phyloP scores from a whole-genome alignment of 225 moss, liverwort and hornwort species.

The Polytrichum formosum region DNA sequence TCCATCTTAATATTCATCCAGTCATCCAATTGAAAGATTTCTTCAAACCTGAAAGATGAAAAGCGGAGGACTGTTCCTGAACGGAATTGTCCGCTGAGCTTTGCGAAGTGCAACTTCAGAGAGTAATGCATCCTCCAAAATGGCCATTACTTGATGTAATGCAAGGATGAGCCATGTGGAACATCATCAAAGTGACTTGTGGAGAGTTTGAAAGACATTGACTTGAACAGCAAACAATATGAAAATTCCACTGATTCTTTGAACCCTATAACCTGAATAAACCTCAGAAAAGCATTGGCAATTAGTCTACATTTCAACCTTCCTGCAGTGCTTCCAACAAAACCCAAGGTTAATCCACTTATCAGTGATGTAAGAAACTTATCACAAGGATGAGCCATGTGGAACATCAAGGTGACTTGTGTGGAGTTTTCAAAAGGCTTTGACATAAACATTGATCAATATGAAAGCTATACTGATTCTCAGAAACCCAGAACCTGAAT shows the following conservation, averaged over 20 bases:
- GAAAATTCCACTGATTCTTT: not conserved
- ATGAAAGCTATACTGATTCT: constrained; percentile 3
- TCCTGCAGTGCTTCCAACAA: constrained; percentile 1
- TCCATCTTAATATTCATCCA: too few relatives aligned
- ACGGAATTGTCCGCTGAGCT: too few relatives aligned
- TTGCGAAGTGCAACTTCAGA: too few relatives aligned
- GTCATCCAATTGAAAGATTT: too few relatives aligned
- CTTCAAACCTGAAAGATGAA: too few relatives aligned
- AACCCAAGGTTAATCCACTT: constrained; percentile 1
- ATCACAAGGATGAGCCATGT: too few relatives aligned
- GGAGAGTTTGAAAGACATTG: not conserved
- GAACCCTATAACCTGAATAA: not conserved
- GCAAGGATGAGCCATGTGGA: too few relatives aligned
- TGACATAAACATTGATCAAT: not conserved
- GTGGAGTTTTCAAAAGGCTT: not conserved
- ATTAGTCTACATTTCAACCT: not conserved
- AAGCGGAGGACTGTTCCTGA: too few relatives aligned
- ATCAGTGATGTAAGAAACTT: too few relatives aligned
- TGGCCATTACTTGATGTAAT: too few relatives aligned
- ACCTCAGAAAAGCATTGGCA: not conserved
- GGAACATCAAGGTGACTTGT: not conserved
- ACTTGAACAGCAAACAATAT: constrained; percentile 1
- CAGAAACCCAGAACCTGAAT: not conserved
- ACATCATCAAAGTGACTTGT: not conserved
- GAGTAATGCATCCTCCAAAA: too few relatives aligned